Evolutionary conservation across 169 alveolate genomes (phyloP).

Genomic region (Eimeria tenella): DNA sequence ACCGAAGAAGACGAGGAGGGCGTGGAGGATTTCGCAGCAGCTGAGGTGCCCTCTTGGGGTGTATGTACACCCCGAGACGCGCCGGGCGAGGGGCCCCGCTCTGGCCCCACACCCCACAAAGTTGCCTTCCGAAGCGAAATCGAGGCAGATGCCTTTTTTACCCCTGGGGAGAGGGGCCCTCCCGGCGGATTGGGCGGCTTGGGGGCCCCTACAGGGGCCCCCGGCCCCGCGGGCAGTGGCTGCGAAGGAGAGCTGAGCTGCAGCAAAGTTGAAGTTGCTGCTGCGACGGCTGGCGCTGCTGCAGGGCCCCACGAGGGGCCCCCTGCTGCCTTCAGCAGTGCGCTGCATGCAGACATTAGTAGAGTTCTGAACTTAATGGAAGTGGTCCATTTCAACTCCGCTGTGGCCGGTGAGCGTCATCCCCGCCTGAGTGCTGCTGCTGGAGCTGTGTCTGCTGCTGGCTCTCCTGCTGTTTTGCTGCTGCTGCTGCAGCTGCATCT

Average conservation of each 20-base stretch:
- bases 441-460: not conserved
- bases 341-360: conserved; percentile 57
- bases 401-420: conserved; percentile 15
- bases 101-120: not conserved
- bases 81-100: not conserved
- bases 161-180: not conserved
- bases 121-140: not conserved
- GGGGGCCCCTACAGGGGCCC: not conserved
- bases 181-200: not conserved
- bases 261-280: too few relatives aligned
- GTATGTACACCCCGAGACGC: not conserved
- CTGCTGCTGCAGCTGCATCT: not conserved
- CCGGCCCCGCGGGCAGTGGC: not conserved
- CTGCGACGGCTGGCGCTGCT: not conserved
- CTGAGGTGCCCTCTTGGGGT: not conserved
- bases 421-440: not conserved
- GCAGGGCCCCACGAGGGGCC: not conserved
- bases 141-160: not conserved
- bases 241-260: not conserved
- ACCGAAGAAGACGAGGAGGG: not conserved
- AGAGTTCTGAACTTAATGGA: not conserved
- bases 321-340: not conserved
- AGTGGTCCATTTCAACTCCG: conserved; percentile 23
- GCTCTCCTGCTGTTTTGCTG: not conserved
- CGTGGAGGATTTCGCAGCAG: not conserved